Percentiles rank a stretch among this genome's conserved stretches.
Evolutionary conservation across 1,139 yeast genomes (phyloP).

Genomic region (Suhomyces guaymorum): DNA sequence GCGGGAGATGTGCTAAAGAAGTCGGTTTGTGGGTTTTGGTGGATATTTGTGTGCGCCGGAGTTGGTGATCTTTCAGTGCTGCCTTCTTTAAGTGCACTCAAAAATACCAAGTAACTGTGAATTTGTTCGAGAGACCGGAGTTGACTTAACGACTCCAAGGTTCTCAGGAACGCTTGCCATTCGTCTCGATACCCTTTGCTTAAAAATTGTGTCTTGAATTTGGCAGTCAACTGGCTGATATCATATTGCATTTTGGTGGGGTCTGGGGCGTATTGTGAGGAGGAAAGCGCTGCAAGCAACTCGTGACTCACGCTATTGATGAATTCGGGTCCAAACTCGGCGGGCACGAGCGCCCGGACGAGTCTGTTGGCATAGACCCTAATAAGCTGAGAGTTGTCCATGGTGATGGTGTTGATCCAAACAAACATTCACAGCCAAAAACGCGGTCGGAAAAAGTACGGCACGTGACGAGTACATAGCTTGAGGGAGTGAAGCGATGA

Average conservation of each 20-base stretch:
- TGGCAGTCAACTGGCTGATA: constrained; percentile 22
- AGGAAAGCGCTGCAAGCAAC: constrained; percentile 21
- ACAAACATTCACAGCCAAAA: constrained; percentile 5
- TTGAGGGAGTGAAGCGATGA: background rate
- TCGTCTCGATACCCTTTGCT: constrained; percentile 25
- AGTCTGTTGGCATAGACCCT: constrained; percentile 39
- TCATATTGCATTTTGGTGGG: constrained; percentile 16
- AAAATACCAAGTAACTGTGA: constrained; percentile 39
- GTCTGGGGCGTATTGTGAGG: constrained; percentile 11
- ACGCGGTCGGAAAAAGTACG: background rate
- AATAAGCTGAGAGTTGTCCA: constrained; percentile 37
- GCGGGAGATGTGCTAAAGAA: constrained; percentile 5
- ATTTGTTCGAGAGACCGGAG: constrained; percentile 34
- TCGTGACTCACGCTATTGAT: constrained; percentile 37
- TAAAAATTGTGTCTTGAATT: constrained; percentile 31
- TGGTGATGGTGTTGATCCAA: constrained; percentile 13
- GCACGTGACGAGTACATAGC: background rate
- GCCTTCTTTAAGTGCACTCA: constrained; percentile 19
- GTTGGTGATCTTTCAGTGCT: constrained; percentile 1
- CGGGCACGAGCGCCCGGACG: constrained; percentile 41
- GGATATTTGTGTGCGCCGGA: background rate
- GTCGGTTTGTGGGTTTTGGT: constrained; percentile 6
- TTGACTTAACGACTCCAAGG: constrained; percentile 32
- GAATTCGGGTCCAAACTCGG: constrained; percentile 42
- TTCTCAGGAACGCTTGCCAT: constrained; percentile 36